Evolutionary conservation across 306 rosid species (phyloP), one percentile per base, ranked within the genome.

Genomic region (peach (Prunus persica)): DNA sequence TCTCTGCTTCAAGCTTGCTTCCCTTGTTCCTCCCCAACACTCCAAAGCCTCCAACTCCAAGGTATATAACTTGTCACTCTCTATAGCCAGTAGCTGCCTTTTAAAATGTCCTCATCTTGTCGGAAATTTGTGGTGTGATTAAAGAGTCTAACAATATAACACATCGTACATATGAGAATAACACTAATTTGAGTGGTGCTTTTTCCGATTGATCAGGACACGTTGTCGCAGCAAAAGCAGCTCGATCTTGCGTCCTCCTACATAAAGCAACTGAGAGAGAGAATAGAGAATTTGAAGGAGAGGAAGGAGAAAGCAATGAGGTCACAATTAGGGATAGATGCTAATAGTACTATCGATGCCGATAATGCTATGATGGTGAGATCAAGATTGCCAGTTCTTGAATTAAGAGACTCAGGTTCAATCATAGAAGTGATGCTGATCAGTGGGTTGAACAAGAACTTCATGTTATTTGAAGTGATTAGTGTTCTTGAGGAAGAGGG

Each of bases 401-500:
- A 90, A 38, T 49, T 92, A 12, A 80, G 58, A 73, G 96, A 90
- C 38, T 56, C 83, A 28, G 92, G 86, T 43, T 84, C 90, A 0
- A 5, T 41, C 77, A 87, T 90, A 8, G 86, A 90, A 76, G 87
- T 92, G 68, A 55, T 78, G 81, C 20, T 92, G 67, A 84, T 92
- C 19, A 82, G 85, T 79, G 86, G 89, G 3, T 8, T 84, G 70
- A 74, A 80, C 41, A 87, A 81, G 82, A 86, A 72, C 73, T 83
- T 90, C 84, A 84, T 83, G 93, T 47, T 90, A 3, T 70, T 76
- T 63, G 86, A 90, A 81, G 79, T 90, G 1, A 87, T 90, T 16
- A 63, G 73, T 63, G 75, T 90, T 34, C 82, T 92, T 11, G 81
- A 92, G 60, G 86, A 92, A 83, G 93, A 92, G 86, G 96, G 93